Percentiles rank a stretch among this genome's conserved stretches.
These are phyloP conservation scores for Saccharomycopsis microspora DNA, from an alignment of 805 yeast genomes.

Conservation along the genomic window DNA sequence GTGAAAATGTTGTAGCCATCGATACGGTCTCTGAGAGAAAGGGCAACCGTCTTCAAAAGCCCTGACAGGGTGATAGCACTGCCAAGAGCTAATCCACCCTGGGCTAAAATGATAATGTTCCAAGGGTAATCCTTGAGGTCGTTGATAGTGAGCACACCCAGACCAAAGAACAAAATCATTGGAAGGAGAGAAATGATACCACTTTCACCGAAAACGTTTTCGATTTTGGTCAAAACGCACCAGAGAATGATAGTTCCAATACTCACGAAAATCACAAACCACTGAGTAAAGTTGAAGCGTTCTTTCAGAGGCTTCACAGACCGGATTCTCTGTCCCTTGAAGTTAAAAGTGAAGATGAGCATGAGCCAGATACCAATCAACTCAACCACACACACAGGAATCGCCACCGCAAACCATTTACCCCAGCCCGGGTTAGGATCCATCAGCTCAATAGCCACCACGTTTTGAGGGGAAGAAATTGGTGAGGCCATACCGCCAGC, in stretches of 20 bases:
- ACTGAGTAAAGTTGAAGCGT: constrained; percentile 59
- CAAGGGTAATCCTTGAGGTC: constrained; percentile 94
- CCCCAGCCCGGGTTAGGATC: constrained; percentile 65
- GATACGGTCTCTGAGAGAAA: constrained; percentile 52
- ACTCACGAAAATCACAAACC: constrained; percentile 61
- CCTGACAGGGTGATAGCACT: constrained; percentile 92
- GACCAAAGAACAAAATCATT: constrained; percentile 75
- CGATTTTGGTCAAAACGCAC: constrained; percentile 76
- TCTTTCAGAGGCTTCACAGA: constrained; percentile 28
- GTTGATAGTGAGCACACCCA: constrained; percentile 75
- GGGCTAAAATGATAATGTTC: constrained; percentile 90
- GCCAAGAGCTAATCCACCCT: constrained; percentile 97
- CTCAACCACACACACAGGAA: constrained; percentile 65
- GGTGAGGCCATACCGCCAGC: constrained; percentile 98
- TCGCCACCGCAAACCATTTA: constrained; percentile 82
- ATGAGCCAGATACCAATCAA: constrained; percentile 64
- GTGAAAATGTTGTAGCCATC: constrained; percentile 55
- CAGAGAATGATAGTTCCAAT: constrained; percentile 68
- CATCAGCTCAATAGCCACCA: constrained; percentile 84
- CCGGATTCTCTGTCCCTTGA: constrained; percentile 25
- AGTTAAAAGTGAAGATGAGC: constrained; percentile 52
- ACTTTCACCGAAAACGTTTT: constrained; percentile 79
- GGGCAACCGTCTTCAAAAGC: constrained; percentile 66
- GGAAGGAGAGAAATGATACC: constrained; percentile 90
- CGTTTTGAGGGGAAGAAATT: constrained; percentile 93